Base-by-base conservation (phyloP, 768 basidiomycete genomes). In the Suillus tomentosus region DNA sequence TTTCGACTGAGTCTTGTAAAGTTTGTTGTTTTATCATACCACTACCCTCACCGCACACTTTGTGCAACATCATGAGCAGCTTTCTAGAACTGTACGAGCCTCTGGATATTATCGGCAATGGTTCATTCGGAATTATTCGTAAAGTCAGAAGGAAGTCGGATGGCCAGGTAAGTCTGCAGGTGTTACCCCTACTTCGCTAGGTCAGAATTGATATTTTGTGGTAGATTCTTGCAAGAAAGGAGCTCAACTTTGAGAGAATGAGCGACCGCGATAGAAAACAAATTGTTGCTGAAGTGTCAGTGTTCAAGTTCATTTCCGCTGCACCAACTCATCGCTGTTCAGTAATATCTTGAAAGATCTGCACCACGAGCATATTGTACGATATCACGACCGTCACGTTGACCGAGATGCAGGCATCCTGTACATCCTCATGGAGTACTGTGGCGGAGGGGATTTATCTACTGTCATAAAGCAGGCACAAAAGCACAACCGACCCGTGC, bases 351-450 rank as follows among this genome's bases (percentile, higher is more conserved):
- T 99, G 60, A 97, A 97, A 79, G 94, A 96, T 72, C 83, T 99
- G 19, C 85, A 94, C 69, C 94, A 99, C 77, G 92, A 93, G 73
- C 91, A 99, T 77, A 99, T 99, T 67, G 97, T 99, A 66, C 92
- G 92, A 70, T 96, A 96, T 76, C 89, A 94, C 70, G 95, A 97
- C 81, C 85, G 95, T 66, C 82, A 91, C 72, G 93, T 98, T 64
- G 97, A 99, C 80, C 83, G 91, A 66, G 92, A 95, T 59, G 84
- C 86, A 45, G 94, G 94, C 24, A 92, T 95, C 63, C 86, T 99
- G 51, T 99, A 98, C 76, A 98, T 99, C 66, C 83, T 99, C 68
- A 99, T 99, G 97, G 97, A 99, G 79, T 99, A 94, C 75, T 99
- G 97, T 72, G 95, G 94, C 5, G 96, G 95, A 24, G 97, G 97